Evolutionary conservation across 2,329 filamentous ascomycete species (phyloP).

Genomic region (Diaporthe batatas): DNA sequence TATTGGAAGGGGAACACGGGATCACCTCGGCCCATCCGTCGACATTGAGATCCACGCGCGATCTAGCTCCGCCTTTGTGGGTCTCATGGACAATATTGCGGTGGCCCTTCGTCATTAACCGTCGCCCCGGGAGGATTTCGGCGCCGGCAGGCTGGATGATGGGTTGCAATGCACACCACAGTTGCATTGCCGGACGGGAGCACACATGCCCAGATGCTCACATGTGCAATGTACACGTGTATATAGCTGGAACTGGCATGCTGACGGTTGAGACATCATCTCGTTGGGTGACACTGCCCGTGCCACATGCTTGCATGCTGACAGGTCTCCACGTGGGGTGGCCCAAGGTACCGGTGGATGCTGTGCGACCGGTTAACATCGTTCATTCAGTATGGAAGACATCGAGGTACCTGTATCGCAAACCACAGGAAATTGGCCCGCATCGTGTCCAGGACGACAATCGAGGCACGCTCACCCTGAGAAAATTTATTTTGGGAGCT

Average conservation of each 20-base stretch:
- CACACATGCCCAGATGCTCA: background rate
- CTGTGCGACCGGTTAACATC: background rate
- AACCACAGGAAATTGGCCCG: background rate
- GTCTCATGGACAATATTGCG: background rate
- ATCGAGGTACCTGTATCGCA: too few species aligned
- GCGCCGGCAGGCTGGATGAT: background rate
- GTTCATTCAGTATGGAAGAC: too few species aligned
- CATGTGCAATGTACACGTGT: too few species aligned
- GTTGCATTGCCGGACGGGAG: too few species aligned
- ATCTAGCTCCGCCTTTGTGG: background rate
- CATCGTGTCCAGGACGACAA: background rate
- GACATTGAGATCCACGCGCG: slow-evolving; percentile 8
- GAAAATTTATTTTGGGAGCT: background rate
- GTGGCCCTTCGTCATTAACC: background rate
- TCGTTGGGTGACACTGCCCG: background rate
- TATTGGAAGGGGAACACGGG: background rate
- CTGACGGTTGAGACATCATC: background rate
- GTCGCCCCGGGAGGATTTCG: background rate
- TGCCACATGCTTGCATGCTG: background rate
- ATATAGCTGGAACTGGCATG: slow-evolving; percentile 8
- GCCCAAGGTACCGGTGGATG: background rate
- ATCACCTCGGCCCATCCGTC: background rate
- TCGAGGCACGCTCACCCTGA: background rate
- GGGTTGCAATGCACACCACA: background rate
- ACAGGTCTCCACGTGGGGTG: slow-evolving; percentile 13